A percentile compares a stretch with the other conserved stretches of the same genome.
Conservation (phyloP, 1,139 yeast genomes). For the Candida tetrigidarum region DNA sequence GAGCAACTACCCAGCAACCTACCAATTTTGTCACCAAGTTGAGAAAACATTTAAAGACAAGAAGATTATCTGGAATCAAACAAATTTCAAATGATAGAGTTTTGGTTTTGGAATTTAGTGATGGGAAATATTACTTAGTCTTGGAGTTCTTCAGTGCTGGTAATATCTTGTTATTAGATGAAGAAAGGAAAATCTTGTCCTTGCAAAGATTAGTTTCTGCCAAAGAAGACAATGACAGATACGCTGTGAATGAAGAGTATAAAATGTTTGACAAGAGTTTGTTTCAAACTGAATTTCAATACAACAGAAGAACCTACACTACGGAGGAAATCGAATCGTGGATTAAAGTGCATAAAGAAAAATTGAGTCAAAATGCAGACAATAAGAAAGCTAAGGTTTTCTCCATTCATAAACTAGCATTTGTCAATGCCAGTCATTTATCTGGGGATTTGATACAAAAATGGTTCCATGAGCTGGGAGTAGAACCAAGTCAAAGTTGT, state of each 20-base stretch:
- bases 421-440: conserved; percentile 70
- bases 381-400: conserved; percentile 49
- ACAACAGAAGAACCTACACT: conserved; percentile 24
- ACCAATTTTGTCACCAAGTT: conserved; percentile 84
- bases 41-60: conserved; percentile 82
- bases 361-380: conserved; percentile 20
- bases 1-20: conserved; percentile 82
- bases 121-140: conserved; percentile 77
- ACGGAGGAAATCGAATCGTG: conserved; percentile 48
- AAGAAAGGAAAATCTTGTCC: conserved; percentile 66
- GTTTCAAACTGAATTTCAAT: conserved; percentile 12
- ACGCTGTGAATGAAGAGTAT: conserved; percentile 76
- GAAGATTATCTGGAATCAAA: conserved; percentile 71
- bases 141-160: conserved; percentile 97
- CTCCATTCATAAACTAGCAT: conserved; percentile 72
- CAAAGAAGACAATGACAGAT: conserved; percentile 60
- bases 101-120: conserved; percentile 79
- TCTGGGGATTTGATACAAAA: conserved; percentile 80
- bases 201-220: conserved; percentile 81
- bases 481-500: conserved; percentile 50
- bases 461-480: conserved; percentile 46
- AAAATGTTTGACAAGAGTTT: conserved; percentile 54
- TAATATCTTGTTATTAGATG: conserved; percentile 78
- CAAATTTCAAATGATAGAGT: conserved; percentile 83
- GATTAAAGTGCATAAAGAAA: conserved; percentile 47